These are phyloP conservation scores for Tausonia pullulans DNA, from an alignment of 1,284 basidiomycete genomes.

Conservation along the genomic window DNA sequence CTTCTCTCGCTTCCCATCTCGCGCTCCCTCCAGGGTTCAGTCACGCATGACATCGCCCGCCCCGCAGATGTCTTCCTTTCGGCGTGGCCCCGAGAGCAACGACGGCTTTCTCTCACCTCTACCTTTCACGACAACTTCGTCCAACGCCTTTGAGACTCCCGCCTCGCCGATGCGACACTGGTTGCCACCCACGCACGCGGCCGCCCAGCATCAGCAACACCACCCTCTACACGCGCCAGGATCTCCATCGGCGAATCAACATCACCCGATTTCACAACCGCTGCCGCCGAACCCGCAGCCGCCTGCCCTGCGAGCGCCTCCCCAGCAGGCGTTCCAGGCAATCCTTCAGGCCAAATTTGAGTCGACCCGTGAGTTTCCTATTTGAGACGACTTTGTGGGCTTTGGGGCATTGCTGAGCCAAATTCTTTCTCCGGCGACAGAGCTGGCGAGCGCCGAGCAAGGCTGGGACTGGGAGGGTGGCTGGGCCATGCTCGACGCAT, in stretches of 20 bases:
- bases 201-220: neutral
- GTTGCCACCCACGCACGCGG: neutral
- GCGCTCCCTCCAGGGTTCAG: neutral
- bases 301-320: neutral
- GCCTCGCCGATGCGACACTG: neutral
- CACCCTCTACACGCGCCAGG: too few species aligned
- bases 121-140: neutral
- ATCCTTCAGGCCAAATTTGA: constrained; percentile 8
- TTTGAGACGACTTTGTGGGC: too few species aligned
- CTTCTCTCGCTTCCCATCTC: neutral
- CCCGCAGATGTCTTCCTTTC: neutral
- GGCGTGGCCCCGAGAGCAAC: too few species aligned
- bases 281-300: neutral
- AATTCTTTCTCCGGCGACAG: neutral
- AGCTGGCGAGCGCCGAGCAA: constrained; percentile 1
- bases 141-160: too few species aligned
- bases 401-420: neutral
- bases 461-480: constrained; percentile 16
- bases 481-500: constrained; percentile 7
- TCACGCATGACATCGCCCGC: neutral
- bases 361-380: neutral
- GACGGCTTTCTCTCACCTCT: too few species aligned
- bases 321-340: neutral
- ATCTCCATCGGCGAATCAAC: neutral
- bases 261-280: neutral